Evolutionary conservation across 169 alveolate genomes (phyloP), one percentile per base, ranked within the genome.

Genomic region (Plasmodium cynomolgi): DNA sequence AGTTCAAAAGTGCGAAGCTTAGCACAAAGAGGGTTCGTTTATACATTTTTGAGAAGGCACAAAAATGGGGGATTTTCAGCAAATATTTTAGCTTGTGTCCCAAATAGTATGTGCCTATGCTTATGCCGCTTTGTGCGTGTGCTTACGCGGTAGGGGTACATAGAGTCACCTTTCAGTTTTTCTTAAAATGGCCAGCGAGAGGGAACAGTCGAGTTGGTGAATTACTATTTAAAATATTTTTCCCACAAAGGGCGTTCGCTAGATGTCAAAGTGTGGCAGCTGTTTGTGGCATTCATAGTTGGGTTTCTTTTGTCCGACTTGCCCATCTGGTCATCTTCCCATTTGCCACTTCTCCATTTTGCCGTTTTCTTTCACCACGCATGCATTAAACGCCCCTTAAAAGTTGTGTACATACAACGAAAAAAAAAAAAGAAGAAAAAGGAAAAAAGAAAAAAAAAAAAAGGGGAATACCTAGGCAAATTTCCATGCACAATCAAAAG

Each of bases 381-480:
- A 20, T 8, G 20, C 13, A 8, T 9, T 9, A 54, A 20, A 3
- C 29, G 68, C 17, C 31, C 15, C 44, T 83, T 26, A 13, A 41
- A 83, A 54, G 79, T 50, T 83, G 81, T 83, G 91, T 83, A 83
- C 81, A 83, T 83, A 83, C 91, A 83, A 37, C 71, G 62, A 44
- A 23, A 81, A 81, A 17, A 79, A 34, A 31, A 79, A 34, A 79
- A 34, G 0, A 50, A 44, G 33, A 81, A 44, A 44, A 44, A 81
- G 3, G 37, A 44, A 82, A 44, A 44, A 81, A 17, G 37, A 44
- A 82, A 50, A 23, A n/a, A 71, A 71, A 72, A 11, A 72, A 72
- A 71, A 71, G 1, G 15, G n/a, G n/a, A 1, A 15, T 50, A 50
- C 13, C 15, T 68, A 68, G 2, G n/a, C 77, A 68, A 20, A 23